Evolutionary conservation across 1,139 yeast species (phyloP).

Genomic region (Sugiyamaella neomexicana): DNA sequence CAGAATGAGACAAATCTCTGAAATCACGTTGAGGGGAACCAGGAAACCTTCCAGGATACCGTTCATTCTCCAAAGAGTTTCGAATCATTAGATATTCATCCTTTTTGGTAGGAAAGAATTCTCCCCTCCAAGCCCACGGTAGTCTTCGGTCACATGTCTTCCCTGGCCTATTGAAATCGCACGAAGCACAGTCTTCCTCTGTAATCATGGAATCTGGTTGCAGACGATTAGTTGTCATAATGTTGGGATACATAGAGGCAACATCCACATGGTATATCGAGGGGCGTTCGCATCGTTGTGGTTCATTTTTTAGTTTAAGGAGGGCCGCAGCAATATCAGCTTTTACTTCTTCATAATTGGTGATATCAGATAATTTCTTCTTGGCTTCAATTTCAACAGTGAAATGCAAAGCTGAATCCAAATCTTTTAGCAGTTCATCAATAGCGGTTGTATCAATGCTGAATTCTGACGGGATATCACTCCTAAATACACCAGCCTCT

Average conservation of each 20-base stretch:
- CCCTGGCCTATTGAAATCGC: conserved; percentile 96
- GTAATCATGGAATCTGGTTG: conserved; percentile 98
- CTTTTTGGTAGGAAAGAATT: conserved; percentile 85
- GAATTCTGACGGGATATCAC: conserved; percentile 78
- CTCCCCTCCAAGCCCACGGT: conserved; percentile 99
- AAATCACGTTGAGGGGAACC: conserved; percentile 52
- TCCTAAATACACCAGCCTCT: conserved; percentile 96
- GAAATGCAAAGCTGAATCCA: conserved; percentile 76
- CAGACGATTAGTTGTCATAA: conserved; percentile 94
- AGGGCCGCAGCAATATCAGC: conserved; percentile 57
- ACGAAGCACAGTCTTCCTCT: conserved; percentile 94
- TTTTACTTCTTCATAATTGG: conserved; percentile 74
- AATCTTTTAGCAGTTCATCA: conserved; percentile 72
- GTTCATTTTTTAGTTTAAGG: conserved; percentile 57
- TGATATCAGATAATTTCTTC: conserved; percentile 69
- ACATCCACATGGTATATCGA: conserved; percentile 97
- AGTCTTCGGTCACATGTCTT: conserved; percentile 87
- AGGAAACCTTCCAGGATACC: conserved; percentile 56
- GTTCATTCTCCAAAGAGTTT: conserved; percentile 76
- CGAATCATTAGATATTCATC: conserved; percentile 91
- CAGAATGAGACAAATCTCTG: conserved; percentile 64
- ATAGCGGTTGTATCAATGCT: conserved; percentile 77
- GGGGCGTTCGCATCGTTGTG: conserved; percentile 73
- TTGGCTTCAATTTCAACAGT: conserved; percentile 83
- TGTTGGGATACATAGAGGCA: conserved; percentile 99